A percentile compares a stretch with the other conserved stretches of the same genome.
These are phyloP conservation scores for Populus euphratica DNA, from an alignment of 345 rosid species.

Conservation along the genomic window DNA sequence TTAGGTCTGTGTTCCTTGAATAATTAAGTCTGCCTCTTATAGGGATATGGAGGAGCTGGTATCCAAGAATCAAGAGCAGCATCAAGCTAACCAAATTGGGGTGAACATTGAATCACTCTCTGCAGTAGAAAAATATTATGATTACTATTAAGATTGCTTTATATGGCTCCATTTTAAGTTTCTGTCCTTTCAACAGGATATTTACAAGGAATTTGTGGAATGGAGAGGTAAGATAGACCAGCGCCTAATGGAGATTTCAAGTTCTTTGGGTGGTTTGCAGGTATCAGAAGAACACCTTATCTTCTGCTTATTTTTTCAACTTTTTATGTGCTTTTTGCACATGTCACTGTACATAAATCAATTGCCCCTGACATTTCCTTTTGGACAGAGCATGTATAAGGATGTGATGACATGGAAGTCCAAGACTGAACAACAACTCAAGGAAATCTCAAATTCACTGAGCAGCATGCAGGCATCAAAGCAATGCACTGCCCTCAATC, in stretches of 20 bases:
- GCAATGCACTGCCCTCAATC: conserved; percentile 47
- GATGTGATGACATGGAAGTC: conserved; percentile 63
- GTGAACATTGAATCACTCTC: conserved; percentile 33
- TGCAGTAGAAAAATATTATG: conserved; percentile 1
- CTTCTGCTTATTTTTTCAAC: not conserved
- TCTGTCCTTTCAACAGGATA: conserved; percentile 37
- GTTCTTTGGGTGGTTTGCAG: conserved; percentile 68
- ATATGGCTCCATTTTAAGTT: not conserved
- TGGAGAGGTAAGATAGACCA: conserved; percentile 66
- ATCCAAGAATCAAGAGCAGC: conserved; percentile 47
- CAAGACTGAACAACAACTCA: conserved; percentile 61
- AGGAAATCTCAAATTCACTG: conserved; percentile 53
- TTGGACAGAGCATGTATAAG: conserved; percentile 49
- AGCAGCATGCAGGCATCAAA: conserved; percentile 50
- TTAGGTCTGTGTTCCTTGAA: not conserved
- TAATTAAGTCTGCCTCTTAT: not conserved
- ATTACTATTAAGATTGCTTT: not conserved
- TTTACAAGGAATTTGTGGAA: conserved; percentile 47
- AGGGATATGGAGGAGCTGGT: conserved; percentile 57
- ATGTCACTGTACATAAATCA: not conserved
- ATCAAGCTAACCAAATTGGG: conserved; percentile 46
- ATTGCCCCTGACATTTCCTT: not conserved
- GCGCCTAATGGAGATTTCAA: conserved; percentile 54
- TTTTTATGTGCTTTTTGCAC: not conserved
- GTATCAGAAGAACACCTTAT: conserved; percentile 29